Conservation (phyloP, 2,329 filamentous ascomycete species). For the Aureobasidium pullulans region DNA sequence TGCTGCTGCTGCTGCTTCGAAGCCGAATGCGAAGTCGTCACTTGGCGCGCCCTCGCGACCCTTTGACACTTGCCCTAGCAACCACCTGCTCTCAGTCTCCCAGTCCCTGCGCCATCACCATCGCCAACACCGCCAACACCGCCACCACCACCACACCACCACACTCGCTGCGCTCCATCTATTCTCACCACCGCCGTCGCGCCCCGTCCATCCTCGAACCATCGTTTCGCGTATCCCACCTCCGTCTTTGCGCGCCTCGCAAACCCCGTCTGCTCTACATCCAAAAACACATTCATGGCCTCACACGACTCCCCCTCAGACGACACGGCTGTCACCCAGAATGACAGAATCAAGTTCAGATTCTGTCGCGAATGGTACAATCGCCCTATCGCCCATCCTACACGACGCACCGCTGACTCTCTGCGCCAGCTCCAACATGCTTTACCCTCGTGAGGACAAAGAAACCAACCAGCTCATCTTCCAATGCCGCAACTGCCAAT, state of each 20-base stretch:
- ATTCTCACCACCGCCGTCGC: too few relatives aligned
- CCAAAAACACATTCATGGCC: constrained; percentile 19
- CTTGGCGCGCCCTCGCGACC: not conserved
- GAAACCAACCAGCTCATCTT: constrained; percentile 80
- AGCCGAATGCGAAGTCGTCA: not conserved
- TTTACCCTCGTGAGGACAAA: constrained; percentile 94
- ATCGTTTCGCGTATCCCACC: too few relatives aligned
- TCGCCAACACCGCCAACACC: too few relatives aligned
- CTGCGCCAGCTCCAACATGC: constrained; percentile 71
- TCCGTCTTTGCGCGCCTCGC: not conserved
- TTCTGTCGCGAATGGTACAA: constrained; percentile 92
- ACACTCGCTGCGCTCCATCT: too few relatives aligned
- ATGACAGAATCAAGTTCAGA: constrained; percentile 82
- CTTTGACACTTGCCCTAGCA: too few relatives aligned
- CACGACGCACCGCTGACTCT: not conserved
- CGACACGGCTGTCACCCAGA: constrained; percentile 30
- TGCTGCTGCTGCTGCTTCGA: not conserved
- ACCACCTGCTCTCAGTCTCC: too few relatives aligned
- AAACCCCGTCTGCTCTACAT: not conserved
- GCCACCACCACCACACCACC: too few relatives aligned
- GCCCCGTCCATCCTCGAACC: too few relatives aligned
- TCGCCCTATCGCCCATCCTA: not conserved
- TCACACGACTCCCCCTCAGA: constrained; percentile 26
- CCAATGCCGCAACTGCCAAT: constrained; percentile 91
- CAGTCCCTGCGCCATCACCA: too few relatives aligned